Evolutionary conservation across 208 protist genomes (phyloP).

Genomic region (Leishmania amazonensis): DNA sequence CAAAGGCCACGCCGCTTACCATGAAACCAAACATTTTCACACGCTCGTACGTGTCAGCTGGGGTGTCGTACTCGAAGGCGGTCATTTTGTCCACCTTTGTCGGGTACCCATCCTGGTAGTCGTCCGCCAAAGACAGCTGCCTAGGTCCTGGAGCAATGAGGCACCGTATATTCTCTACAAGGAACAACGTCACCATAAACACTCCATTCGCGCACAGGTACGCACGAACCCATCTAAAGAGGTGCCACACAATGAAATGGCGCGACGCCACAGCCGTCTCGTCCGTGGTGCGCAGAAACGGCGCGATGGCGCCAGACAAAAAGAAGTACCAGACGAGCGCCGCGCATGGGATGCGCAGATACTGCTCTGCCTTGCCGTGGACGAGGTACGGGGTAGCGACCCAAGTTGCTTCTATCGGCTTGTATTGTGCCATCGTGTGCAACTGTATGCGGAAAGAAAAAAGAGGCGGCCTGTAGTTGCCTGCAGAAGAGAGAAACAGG

Average conservation of each 20-base stretch:
- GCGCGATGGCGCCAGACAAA: constrained; percentile 5
- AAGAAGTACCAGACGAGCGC: constrained; percentile 27
- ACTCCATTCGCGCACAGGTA: constrained; percentile 28
- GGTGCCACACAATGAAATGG: background rate
- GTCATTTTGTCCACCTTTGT: constrained; percentile 50
- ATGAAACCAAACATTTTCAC: constrained; percentile 73
- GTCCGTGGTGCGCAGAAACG: constrained; percentile 8
- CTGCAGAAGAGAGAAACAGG: background rate
- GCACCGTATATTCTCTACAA: constrained; percentile 48
- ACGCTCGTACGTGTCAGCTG: constrained; percentile 67
- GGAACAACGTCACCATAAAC: constrained; percentile 26
- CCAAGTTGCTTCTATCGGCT: background rate
- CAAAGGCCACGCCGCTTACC: constrained; percentile 60
- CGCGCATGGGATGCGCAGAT: constrained; percentile 24
- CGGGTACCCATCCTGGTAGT: constrained; percentile 66
- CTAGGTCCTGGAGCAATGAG: constrained; percentile 41
- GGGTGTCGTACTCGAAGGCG: constrained; percentile 79
- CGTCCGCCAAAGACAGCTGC: constrained; percentile 52
- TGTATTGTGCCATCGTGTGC: background rate
- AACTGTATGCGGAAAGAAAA: background rate
- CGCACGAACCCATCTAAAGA: constrained; percentile 14
- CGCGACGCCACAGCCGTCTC: background rate
- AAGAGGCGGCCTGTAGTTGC: background rate
- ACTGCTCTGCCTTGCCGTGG: constrained; percentile 15
- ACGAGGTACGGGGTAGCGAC: constrained; percentile 25